Conservation (phyloP, 768 basidiomycete species). For the Phylloporus sp. region DNA sequence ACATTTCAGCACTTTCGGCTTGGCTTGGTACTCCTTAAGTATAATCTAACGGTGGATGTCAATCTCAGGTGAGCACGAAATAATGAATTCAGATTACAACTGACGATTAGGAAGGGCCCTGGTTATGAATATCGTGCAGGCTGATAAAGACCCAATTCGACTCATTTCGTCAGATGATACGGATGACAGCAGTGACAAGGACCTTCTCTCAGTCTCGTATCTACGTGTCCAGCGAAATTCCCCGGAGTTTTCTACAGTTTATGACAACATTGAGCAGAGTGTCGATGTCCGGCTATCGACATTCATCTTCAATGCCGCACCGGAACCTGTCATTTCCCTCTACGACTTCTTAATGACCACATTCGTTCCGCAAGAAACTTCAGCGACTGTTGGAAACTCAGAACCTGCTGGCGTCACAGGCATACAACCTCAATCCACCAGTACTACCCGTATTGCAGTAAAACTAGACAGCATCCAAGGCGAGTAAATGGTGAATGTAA, state of each 20-base stretch:
- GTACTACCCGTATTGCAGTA: conserved; percentile 75
- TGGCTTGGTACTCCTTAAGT: conserved; percentile 69
- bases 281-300: conserved; percentile 87
- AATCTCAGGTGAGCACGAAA: conserved; percentile 54
- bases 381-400: conserved; percentile 4
- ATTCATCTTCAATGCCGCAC: conserved; percentile 80
- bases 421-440: conserved; percentile 21
- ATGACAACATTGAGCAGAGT: conserved; percentile 84
- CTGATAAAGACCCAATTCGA: conserved; percentile 45
- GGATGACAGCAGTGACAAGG: conserved; percentile 40
- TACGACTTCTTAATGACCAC: conserved; percentile 99
- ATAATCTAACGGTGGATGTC: conserved; percentile 82
- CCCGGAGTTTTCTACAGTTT: conserved; percentile 74
- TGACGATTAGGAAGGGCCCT: conserved; percentile 50
- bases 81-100: background rate
- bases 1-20: conserved; percentile 75
- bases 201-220: conserved; percentile 79
- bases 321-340: conserved; percentile 83
- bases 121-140: conserved; percentile 67
- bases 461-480: conserved; percentile 83
- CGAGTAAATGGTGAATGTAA: conserved; percentile 29
- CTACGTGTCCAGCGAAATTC: conserved; percentile 74
- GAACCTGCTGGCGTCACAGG: conserved; percentile 5
- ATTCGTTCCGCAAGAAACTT: conserved; percentile 55
- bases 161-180: conserved; percentile 60